A percentile compares a stretch with the other conserved stretches of the same genome.
Conservation (phyloP, 202 grass and related monocot species). For the Brachypodium distachyon region DNA sequence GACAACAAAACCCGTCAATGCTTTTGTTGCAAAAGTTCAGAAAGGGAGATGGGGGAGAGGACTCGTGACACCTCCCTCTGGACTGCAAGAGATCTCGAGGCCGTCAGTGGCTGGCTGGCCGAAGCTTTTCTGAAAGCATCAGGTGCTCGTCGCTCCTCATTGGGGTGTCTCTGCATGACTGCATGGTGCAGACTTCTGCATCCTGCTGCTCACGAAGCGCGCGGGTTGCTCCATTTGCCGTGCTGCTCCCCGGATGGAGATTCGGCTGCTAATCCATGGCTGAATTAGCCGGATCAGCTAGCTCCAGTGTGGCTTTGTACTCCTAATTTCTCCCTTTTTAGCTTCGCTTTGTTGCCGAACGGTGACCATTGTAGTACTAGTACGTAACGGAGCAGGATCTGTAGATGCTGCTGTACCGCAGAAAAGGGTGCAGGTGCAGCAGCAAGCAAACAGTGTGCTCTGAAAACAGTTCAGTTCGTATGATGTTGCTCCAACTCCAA, state of each 20-base stretch:
- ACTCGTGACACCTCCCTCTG: neutral
- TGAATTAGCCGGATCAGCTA: too few relatives aligned
- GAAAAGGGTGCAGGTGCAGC: neutral
- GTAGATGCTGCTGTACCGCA: neutral
- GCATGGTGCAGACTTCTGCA: constrained; percentile 12
- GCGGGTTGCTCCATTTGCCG: neutral
- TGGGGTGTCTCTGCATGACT: neutral
- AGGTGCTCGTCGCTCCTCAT: neutral
- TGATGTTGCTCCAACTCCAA: too few relatives aligned
- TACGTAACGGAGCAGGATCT: neutral
- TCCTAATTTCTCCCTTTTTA: neutral
- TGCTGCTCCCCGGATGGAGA: neutral
- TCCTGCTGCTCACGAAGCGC: constrained; percentile 13
- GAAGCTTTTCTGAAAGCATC: constrained; percentile 7
- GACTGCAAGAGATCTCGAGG: neutral
- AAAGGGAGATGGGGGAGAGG: neutral
- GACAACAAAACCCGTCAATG: neutral
- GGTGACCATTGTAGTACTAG: neutral
- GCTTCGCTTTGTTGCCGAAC: neutral
- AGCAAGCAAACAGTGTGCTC: neutral
- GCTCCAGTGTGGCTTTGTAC: neutral
- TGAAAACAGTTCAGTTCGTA: too few relatives aligned
- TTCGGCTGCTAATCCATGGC: constrained; percentile 26
- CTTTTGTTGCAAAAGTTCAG: constrained; percentile 10
- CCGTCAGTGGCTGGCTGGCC: neutral